Percentiles rank a stretch among this genome's conserved stretches.
phyloP scores from a whole-genome alignment of 148 eudicot species.

The Vaccinium darrowii region DNA sequence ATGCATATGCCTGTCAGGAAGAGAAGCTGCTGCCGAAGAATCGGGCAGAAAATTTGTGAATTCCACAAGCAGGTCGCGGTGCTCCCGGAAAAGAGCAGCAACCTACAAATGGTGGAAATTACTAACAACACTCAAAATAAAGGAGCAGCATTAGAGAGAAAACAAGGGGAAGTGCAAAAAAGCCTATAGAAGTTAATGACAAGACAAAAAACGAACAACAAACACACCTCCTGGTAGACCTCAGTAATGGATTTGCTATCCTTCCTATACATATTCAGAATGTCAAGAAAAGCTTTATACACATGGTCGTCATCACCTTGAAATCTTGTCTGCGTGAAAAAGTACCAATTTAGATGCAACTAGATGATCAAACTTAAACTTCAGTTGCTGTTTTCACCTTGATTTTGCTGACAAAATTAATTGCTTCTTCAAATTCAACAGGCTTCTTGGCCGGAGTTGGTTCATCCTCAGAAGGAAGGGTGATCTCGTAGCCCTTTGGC shows the following conservation, averaged over 20 bases:
- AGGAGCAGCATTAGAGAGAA: background rate
- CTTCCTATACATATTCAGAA: slow-evolving; percentile 53
- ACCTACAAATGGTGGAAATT: slow-evolving; percentile 37
- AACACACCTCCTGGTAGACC: slow-evolving; percentile 64
- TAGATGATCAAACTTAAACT: background rate
- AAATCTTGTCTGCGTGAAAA: slow-evolving; percentile 51
- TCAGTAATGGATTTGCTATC: slow-evolving; percentile 49
- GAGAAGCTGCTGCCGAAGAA: slow-evolving; percentile 29
- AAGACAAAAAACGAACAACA: slow-evolving; percentile 2
- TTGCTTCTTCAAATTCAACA: slow-evolving; percentile 66
- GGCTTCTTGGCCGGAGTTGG: slow-evolving; percentile 53
- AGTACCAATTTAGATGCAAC: slow-evolving; percentile 15
- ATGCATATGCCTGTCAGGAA: slow-evolving; percentile 29
- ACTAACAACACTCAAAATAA: background rate
- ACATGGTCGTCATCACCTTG: slow-evolving; percentile 62
- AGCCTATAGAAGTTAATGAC: slow-evolving; percentile 7
- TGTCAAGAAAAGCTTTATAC: slow-evolving; percentile 63
- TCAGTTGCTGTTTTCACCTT: slow-evolving; percentile 44
- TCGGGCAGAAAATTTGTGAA: slow-evolving; percentile 56
- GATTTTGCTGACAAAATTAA: slow-evolving; percentile 64
- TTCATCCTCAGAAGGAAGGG: slow-evolving; percentile 44
- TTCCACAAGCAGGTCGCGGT: slow-evolving; percentile 54
- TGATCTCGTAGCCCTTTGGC: slow-evolving; percentile 63
- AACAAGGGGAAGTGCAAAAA: background rate
- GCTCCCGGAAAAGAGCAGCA: slow-evolving; percentile 52